Evolutionary conservation across 331 rosid species (phyloP).

Genomic region (Malus hybrid): DNA sequence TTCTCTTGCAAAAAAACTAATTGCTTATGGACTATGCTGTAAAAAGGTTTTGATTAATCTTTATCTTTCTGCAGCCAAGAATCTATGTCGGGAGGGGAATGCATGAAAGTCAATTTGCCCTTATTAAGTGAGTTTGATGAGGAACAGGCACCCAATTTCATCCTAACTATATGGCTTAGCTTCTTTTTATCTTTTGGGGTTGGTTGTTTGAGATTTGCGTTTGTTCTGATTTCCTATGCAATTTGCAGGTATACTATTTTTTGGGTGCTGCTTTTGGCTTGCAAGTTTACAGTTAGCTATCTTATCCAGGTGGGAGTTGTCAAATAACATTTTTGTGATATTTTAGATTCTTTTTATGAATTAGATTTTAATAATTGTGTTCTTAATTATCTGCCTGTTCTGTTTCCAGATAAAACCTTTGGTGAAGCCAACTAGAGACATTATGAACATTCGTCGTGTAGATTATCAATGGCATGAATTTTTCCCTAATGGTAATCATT

Average conservation of each 20-base stretch:
- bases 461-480: constrained; percentile 84
- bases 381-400: constrained; percentile 10
- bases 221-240: not conserved
- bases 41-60: constrained; percentile 13
- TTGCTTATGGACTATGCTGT: not conserved
- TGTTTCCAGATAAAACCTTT: constrained; percentile 77
- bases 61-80: constrained; percentile 60
- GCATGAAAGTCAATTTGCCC: constrained; percentile 93
- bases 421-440: constrained; percentile 77
- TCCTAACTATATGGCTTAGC: not conserved
- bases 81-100: constrained; percentile 91
- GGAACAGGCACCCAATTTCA: not conserved
- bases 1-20: not conserved
- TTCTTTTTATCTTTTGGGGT: not conserved
- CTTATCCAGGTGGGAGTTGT: constrained; percentile 35
- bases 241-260: constrained; percentile 50
- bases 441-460: constrained; percentile 65
- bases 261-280: constrained; percentile 41
- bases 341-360: constrained; percentile 7
- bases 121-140: constrained; percentile 61
- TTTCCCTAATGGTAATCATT: constrained; percentile 69
- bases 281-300: constrained; percentile 47
- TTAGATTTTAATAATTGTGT: constrained; percentile 3
- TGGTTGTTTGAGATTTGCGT: constrained; percentile 3
- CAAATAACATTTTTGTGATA: not conserved